phyloP scores from a whole-genome alignment of 1,284 basidiomycete genomes.

The Trichosporon inkin region DNA sequence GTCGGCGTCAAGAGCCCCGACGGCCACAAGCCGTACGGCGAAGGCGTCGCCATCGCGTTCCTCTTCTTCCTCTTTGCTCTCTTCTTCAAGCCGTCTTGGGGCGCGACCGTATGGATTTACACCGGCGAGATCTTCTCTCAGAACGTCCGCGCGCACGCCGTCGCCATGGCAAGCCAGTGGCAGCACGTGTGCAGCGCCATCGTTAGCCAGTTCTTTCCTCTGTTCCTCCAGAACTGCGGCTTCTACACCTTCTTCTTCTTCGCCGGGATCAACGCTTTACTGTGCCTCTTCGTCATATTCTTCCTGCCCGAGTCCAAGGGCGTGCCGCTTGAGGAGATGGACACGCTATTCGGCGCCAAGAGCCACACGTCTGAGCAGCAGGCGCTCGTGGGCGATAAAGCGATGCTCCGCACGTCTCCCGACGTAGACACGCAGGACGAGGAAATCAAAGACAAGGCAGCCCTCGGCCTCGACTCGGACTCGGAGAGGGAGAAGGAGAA shows the following conservation, averaged over 20 bases:
- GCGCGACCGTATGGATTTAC: conserved; percentile 28
- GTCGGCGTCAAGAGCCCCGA: conserved; percentile 12
- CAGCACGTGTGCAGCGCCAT: conserved; percentile 24
- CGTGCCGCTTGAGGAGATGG: conserved; percentile 73
- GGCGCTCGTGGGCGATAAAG: background rate
- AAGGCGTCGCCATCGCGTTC: conserved; percentile 22
- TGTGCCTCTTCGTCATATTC: conserved; percentile 11
- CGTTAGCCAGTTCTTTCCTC: conserved; percentile 23
- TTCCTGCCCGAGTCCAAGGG: conserved; percentile 18
- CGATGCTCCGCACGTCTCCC: no score
- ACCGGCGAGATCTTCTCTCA: conserved; percentile 26
- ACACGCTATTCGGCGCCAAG: conserved; percentile 63
- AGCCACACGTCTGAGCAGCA: background rate
- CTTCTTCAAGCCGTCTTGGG: conserved; percentile 21
- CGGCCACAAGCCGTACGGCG: conserved; percentile 18
- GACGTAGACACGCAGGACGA: no score
- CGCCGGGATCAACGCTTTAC: conserved; percentile 5
- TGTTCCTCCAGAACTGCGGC: conserved; percentile 9
- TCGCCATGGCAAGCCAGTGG: conserved; percentile 22
- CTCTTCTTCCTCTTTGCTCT: conserved; percentile 9
- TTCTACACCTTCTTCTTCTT: conserved; percentile 18
- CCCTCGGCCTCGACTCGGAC: no score
- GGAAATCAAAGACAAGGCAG: no score
- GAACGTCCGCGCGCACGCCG: conserved; percentile 23
- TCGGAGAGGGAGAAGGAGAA: no score